Evolutionary conservation across 2,329 filamentous ascomycete species (phyloP).

Genomic region (Oidium heveae): DNA sequence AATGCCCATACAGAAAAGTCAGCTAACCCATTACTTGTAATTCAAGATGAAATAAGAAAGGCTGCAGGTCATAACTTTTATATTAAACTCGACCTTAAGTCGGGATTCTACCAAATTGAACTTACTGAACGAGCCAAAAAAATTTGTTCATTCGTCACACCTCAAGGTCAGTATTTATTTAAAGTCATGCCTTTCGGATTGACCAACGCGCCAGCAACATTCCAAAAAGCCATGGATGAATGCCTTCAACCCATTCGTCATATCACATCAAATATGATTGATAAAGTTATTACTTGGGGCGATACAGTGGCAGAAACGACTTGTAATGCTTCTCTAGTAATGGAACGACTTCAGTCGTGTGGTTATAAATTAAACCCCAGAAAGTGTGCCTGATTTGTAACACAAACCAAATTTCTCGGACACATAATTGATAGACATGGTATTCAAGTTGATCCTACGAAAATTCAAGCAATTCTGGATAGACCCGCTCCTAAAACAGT

Average conservation of each 20-base stretch:
- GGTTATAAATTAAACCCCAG: neutral
- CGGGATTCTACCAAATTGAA: slow-evolving; percentile 1
- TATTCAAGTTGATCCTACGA: neutral
- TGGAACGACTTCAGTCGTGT: neutral
- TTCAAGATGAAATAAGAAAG: neutral
- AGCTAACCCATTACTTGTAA: neutral
- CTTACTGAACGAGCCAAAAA: neutral
- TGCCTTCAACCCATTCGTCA: neutral
- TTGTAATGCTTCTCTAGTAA: neutral
- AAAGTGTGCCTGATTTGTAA: neutral
- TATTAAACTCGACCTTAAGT: neutral
- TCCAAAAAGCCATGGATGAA: neutral
- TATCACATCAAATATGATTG: neutral
- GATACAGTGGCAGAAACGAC: neutral
- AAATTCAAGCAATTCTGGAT: neutral
- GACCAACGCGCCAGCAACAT: neutral
- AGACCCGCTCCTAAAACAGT: neutral
- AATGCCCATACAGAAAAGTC: neutral
- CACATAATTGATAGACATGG: neutral
- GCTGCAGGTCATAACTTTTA: neutral
- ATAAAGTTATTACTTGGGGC: neutral
- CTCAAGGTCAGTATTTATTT: neutral
- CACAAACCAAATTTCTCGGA: neutral
- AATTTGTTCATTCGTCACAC: neutral
- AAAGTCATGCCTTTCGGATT: neutral